phyloP scores from a whole-genome alignment of 192 early-diverging fungal species.

The Neocallimastix lanati region DNA sequence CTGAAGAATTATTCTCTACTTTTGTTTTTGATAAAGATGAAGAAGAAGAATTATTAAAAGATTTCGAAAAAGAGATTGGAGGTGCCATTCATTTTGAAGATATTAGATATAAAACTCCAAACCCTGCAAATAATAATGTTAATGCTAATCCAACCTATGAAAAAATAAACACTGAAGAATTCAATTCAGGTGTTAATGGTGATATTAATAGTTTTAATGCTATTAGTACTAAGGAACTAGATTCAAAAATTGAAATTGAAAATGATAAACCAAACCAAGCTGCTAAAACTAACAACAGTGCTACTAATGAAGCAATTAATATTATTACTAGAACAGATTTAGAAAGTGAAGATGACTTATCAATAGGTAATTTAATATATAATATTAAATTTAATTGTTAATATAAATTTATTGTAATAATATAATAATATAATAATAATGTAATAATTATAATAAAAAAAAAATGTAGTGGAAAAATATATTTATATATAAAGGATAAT shows the following conservation, averaged over 20 bases:
- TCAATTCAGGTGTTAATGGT: background rate
- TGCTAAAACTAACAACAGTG: background rate
- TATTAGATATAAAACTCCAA: background rate
- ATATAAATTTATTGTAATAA: too few relatives aligned
- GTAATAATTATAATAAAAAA: too few relatives aligned
- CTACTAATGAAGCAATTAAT: background rate
- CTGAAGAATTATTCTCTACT: background rate
- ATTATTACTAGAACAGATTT: too few relatives aligned
- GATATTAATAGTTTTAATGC: background rate
- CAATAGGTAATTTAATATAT: too few relatives aligned
- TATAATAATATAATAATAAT: too few relatives aligned
- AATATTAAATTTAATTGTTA: too few relatives aligned
- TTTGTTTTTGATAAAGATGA: background rate
- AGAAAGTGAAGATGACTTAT: too few relatives aligned
- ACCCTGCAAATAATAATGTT: background rate
- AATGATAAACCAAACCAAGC: background rate
- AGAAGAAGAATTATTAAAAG: background rate
- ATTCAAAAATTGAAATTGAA: background rate
- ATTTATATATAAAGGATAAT: too few relatives aligned
- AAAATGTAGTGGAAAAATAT: too few relatives aligned
- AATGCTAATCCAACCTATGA: too few relatives aligned
- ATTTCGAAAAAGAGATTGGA: background rate
- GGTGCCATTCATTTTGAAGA: background rate
- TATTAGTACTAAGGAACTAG: background rate
- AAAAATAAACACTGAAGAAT: too few relatives aligned